phyloP scores from a whole-genome alignment of 139 green algal genomes.

The Ettlia oleoabundans region DNA sequence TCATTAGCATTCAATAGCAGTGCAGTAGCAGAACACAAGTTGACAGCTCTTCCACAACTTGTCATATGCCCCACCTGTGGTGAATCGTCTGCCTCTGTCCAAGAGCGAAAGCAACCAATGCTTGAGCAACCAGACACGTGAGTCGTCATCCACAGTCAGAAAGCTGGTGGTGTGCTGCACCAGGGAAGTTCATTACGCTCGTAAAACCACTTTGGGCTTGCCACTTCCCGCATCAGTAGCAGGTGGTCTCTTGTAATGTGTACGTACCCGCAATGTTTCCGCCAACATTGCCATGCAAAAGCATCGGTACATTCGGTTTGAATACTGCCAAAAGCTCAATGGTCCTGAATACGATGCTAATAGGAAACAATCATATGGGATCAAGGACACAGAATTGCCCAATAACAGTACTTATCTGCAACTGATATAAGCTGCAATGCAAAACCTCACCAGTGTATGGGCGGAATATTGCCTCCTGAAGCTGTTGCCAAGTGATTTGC shows the following conservation, averaged over 20 bases:
- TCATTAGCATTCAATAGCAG: neutral
- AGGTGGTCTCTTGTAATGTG: neutral
- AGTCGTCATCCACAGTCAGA: neutral
- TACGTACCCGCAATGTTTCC: neutral
- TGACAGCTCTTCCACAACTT: neutral
- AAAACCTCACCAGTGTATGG: neutral
- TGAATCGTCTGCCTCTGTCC: neutral
- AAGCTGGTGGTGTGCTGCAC: neutral
- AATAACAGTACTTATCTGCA: neutral
- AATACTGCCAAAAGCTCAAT: neutral
- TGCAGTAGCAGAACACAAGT: neutral
- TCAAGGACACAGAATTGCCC: neutral
- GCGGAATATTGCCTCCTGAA: neutral
- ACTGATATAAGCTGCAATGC: neutral
- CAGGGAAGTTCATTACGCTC: neutral
- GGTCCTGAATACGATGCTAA: neutral
- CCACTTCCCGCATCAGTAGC: no score
- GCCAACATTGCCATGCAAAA: neutral
- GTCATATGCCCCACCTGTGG: neutral
- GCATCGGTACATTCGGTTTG: neutral
- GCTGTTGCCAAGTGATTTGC: neutral
- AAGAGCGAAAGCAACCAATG: constrained; percentile 22
- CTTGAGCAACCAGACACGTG: neutral
- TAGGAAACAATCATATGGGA: neutral
- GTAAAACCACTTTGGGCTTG: neutral